Evolutionary conservation across 306 rosid genomes (phyloP), one percentile per base, ranked within the genome.

Genomic region (Glycine latifolia): DNA sequence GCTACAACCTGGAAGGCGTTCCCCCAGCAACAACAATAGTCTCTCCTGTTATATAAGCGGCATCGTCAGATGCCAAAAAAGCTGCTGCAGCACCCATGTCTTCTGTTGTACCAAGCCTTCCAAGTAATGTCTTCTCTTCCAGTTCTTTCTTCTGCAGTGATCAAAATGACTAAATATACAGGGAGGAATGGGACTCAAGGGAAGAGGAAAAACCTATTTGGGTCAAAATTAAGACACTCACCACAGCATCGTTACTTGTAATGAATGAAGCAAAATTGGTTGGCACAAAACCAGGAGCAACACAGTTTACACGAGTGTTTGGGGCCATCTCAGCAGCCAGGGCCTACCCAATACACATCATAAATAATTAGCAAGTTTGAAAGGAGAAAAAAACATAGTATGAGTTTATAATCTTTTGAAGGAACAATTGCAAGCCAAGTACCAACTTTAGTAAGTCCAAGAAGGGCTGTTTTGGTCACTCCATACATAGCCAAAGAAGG

Each of bases 211-310:
- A 58, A 49, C 41, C 56, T 80, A 55, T 43, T 59, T 44, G 54
- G 65, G 55, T 26, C 31, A 26, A 26, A 26, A 26, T 26, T 26
- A 26, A 26, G 31, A 26, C 2, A 80, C 91, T 89, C 76, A 92
- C 99, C 16, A 74, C 5, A 10, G 83, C 90, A 12, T 83, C 84
- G 75, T 82, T 86, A 44, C 44, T 59, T 5, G 93, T 86, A 60
- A 93, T 48, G 75, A 85, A 93, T 31, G 90, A 83, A 4, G 98
- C 98, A 83, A 96, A 96, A 80, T 88, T 79, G 13, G 99, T 96
- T 16, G 99, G 99, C 14, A 96, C 98, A 79, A 92, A 89, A 71
- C 99, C 99, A 10, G 99, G 98, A 81, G 98, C 99, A 65, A 96
- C 86, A 82, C 99, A 93, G 76, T 96, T 93, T 60, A 96, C 99